Evolutionary conservation across 495 filamentous ascomycete species (phyloP).

Genomic region (Articulospora tetracladia): DNA sequence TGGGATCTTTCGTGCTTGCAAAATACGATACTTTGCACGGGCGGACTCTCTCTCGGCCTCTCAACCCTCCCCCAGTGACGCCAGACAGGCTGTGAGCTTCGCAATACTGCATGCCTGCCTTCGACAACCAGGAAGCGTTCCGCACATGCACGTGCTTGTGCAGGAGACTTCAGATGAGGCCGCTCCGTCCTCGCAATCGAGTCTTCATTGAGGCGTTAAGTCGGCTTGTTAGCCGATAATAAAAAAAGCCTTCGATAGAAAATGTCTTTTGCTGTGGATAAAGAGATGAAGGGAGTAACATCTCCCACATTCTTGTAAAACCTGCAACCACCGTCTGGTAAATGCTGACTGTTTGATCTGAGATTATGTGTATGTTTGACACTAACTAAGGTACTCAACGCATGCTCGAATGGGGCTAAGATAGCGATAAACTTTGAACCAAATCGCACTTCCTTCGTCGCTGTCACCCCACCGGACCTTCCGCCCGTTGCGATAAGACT

Average conservation of each 20-base stretch:
- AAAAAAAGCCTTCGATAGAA: neutral
- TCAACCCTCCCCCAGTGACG: neutral
- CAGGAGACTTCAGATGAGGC: neutral
- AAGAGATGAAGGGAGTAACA: too few species aligned
- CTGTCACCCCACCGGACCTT: too few species aligned
- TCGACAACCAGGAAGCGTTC: neutral
- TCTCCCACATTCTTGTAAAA: too few species aligned
- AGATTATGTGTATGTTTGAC: too few species aligned
- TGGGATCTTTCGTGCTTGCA: neutral
- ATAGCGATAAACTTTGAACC: neutral
- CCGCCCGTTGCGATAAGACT: too few species aligned
- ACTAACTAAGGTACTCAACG: too few species aligned
- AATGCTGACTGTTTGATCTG: too few species aligned
- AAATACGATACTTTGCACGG: neutral
- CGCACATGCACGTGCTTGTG: neutral
- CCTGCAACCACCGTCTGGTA: too few species aligned
- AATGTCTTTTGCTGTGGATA: too few species aligned
- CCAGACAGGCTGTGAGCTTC: neutral
- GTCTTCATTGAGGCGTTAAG: neutral
- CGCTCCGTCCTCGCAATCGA: neutral
- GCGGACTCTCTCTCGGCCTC: constrained; percentile 5
- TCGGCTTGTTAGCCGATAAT: neutral
- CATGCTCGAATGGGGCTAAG: neutral
- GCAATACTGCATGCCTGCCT: neutral
- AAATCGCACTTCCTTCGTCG: neutral